Conservation (phyloP, 768 basidiomycete genomes). For the Rhizopogon roseolus region DNA sequence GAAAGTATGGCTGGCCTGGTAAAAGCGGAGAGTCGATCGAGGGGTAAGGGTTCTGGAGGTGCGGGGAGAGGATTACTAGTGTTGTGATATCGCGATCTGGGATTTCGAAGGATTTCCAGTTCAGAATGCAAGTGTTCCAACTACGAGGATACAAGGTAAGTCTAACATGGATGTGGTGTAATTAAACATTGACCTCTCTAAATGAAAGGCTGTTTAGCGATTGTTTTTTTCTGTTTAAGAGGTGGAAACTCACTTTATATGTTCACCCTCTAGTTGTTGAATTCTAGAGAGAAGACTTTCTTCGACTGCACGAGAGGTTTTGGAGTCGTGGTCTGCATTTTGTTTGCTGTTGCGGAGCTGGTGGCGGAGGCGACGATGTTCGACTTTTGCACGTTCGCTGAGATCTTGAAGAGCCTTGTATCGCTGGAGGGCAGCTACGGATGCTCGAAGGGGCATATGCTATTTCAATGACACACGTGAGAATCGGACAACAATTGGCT, state of each 20-base stretch:
- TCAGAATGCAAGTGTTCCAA: constrained; percentile 30
- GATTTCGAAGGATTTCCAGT: constrained; percentile 31
- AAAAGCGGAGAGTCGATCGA: constrained; percentile 39
- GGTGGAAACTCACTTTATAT: constrained; percentile 20
- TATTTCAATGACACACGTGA: constrained; percentile 20
- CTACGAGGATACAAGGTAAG: constrained; percentile 21
- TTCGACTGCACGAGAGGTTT: constrained; percentile 32
- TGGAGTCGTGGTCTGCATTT: constrained; percentile 26
- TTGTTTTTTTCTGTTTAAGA: not conserved
- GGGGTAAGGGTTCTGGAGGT: constrained; percentile 50
- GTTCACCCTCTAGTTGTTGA: constrained; percentile 24
- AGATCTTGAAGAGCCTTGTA: constrained; percentile 34
- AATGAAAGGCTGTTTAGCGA: not conserved
- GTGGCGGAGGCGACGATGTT: constrained; percentile 27
- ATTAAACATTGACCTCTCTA: constrained; percentile 2
- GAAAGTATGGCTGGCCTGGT: constrained; percentile 26
- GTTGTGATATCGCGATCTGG: constrained; percentile 25
- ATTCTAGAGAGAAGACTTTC: constrained; percentile 28
- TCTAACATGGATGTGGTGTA: not conserved
- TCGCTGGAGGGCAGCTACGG: constrained; percentile 32
- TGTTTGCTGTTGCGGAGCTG: constrained; percentile 25
- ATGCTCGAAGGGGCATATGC: constrained; percentile 26
- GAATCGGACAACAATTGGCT: constrained; percentile 2
- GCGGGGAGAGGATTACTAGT: constrained; percentile 47
- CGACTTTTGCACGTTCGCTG: constrained; percentile 24